A percentile compares a stretch with the other conserved stretches of the same genome.
phyloP scores from a whole-genome alignment of 2,329 filamentous ascomycete species.

The Monosporascus sp. region DNA sequence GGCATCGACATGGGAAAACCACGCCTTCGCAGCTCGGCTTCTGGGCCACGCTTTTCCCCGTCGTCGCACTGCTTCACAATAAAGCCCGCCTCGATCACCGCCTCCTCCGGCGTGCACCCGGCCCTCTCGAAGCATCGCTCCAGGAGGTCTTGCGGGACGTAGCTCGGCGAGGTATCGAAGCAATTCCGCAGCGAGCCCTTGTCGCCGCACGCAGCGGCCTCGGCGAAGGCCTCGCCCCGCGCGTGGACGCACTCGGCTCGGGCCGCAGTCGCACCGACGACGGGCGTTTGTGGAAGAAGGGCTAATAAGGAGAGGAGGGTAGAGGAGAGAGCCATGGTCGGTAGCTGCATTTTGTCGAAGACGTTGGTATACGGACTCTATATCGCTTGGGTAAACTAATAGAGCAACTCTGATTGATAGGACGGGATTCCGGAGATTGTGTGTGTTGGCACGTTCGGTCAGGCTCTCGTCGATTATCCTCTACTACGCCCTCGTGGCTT shows the following conservation, averaged over 20 bases:
- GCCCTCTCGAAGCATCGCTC: constrained; percentile 32
- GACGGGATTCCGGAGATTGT: too few relatives aligned
- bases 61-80: constrained; percentile 28
- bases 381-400: too few relatives aligned
- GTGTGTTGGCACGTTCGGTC: too few relatives aligned
- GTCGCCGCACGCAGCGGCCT: constrained; percentile 39
- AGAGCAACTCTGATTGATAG: too few relatives aligned
- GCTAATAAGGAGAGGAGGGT: constrained; percentile 29
- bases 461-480: too few relatives aligned
- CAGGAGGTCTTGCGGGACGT: constrained; percentile 29
- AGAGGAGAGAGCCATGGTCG: constrained; percentile 11
- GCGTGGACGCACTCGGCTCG: constrained; percentile 34
- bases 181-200: constrained; percentile 37
- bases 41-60: constrained; percentile 1
- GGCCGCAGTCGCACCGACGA: constrained; percentile 19
- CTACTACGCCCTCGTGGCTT: too few relatives aligned
- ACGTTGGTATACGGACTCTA: neutral
- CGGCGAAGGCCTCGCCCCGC: constrained; percentile 34
- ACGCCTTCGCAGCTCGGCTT: constrained; percentile 19
- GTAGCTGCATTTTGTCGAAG: constrained; percentile 10
- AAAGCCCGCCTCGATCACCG: constrained; percentile 28
- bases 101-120: constrained; percentile 31
- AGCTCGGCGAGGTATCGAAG: constrained; percentile 29
- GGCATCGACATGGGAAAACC: constrained; percentile 10
- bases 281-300: constrained; percentile 25